Conservation (phyloP, 352 stramenopile genomes). For the Lagenidium sp. region DNA sequence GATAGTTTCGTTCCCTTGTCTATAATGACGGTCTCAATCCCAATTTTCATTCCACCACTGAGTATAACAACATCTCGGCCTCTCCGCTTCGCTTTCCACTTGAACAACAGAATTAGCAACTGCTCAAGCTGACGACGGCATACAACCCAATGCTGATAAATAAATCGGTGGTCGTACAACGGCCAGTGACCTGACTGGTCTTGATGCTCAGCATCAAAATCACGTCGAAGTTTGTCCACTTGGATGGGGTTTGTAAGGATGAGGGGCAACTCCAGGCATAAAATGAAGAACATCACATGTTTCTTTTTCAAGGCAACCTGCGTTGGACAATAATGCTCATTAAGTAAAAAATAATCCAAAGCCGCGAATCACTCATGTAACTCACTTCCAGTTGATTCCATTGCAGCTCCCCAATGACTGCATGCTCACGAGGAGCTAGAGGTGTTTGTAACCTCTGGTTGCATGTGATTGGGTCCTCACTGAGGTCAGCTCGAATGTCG, state of each 20-base stretch:
- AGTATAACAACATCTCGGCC: constrained; percentile 61
- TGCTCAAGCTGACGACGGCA: constrained; percentile 64
- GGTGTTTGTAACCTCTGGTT: constrained; percentile 42
- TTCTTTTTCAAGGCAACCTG: constrained; percentile 61
- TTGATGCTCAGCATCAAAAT: constrained; percentile 5
- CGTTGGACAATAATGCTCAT: not conserved
- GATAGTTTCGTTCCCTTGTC: constrained; percentile 35
- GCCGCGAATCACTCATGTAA: too few relatives aligned
- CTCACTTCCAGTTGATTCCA: constrained; percentile 59
- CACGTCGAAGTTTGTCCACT: constrained; percentile 36
- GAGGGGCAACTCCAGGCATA: constrained; percentile 60
- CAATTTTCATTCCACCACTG: constrained; percentile 53
- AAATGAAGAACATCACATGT: constrained; percentile 36
- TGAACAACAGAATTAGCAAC: constrained; percentile 55
- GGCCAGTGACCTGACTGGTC: constrained; percentile 14
- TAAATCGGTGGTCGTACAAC: constrained; percentile 43
- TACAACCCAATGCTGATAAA: constrained; percentile 58
- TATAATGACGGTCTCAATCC: constrained; percentile 51
- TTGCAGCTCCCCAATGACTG: constrained; percentile 54
- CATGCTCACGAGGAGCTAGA: constrained; percentile 34
- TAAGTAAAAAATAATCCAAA: too few relatives aligned
- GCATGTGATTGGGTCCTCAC: constrained; percentile 46
- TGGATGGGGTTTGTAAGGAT: constrained; percentile 41
- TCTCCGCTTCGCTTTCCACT: constrained; percentile 63
- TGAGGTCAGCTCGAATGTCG: constrained; percentile 30